phyloP scores from a whole-genome alignment of 2,329 filamentous ascomycete genomes.

The Claviceps cyperi region DNA sequence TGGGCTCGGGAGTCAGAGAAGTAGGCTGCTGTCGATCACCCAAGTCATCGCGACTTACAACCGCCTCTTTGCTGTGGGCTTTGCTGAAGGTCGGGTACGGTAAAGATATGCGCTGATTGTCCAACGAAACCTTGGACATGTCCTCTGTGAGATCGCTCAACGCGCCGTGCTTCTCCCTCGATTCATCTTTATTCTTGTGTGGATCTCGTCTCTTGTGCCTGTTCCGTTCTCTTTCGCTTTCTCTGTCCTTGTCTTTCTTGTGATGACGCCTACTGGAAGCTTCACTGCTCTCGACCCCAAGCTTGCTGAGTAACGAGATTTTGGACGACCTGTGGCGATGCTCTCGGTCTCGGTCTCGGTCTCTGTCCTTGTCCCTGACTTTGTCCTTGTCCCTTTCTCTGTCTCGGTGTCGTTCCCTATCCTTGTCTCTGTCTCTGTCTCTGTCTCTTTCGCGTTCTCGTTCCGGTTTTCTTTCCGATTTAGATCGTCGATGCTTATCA shows the following conservation, averaged over 20 bases:
- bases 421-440: conserved; percentile 13
- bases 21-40: conserved; percentile 19
- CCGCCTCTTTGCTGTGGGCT: conserved; percentile 76
- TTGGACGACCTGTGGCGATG: conserved; percentile 26
- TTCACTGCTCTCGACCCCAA: conserved; percentile 26
- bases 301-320: conserved; percentile 27
- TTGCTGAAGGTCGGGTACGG: conserved; percentile 81
- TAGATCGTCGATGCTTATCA: conserved; percentile 26
- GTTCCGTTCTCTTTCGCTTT: conserved; percentile 18
- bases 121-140: conserved; percentile 23
- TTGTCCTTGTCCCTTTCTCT: neutral
- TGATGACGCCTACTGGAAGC: conserved; percentile 19
- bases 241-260: conserved; percentile 16
- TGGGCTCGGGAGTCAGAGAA: conserved; percentile 55
- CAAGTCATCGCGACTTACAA: conserved; percentile 47
- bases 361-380: conserved; percentile 10
- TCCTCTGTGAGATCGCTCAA: conserved; percentile 37
- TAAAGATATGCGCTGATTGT: conserved; percentile 35
- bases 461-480: conserved; percentile 22
- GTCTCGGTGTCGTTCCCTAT: conserved; percentile 14
- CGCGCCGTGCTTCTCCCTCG: conserved; percentile 17
- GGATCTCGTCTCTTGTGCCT: conserved; percentile 21
- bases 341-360: conserved; percentile 19
- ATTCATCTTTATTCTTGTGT: conserved; percentile 21
- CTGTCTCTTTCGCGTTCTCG: conserved; percentile 9